phyloP scores from a whole-genome alignment of 2,329 filamentous ascomycete species.

The Capronia coronata region DNA sequence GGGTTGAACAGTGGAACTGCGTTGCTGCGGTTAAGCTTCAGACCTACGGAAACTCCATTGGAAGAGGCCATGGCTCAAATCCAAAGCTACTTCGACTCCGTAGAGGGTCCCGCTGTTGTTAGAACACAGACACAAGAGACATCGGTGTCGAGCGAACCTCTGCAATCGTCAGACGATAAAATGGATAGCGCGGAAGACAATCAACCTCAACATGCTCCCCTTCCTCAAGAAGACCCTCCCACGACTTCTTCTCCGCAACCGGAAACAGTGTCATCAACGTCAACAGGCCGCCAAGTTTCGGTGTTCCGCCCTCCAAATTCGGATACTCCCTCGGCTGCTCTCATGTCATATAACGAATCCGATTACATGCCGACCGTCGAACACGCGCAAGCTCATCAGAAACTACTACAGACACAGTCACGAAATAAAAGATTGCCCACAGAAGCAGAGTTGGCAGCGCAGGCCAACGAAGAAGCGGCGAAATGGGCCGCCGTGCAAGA shows the following conservation, averaged over 20 bases:
- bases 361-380: constrained; percentile 76
- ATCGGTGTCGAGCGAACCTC: constrained; percentile 10
- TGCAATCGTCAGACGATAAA: constrained; percentile 12
- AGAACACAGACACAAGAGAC: constrained; percentile 3
- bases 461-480: constrained; percentile 59
- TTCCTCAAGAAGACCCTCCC: constrained; percentile 9
- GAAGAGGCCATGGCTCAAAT: constrained; percentile 83
- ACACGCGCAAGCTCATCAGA: constrained; percentile 73
- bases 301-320: constrained; percentile 70
- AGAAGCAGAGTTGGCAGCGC: constrained; percentile 71
- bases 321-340: constrained; percentile 69
- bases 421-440: constrained; percentile 74
- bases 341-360: constrained; percentile 59
- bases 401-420: constrained; percentile 68
- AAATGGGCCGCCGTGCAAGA: constrained; percentile 60
- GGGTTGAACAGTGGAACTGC: constrained; percentile 81
- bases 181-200: constrained; percentile 16
- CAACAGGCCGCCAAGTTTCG: constrained; percentile 48
- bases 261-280: constrained; percentile 25
- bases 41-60: constrained; percentile 66
- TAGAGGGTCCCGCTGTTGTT: constrained; percentile 10
- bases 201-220: constrained; percentile 11
- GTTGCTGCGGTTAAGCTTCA: constrained; percentile 70
- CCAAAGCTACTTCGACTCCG: constrained; percentile 48
- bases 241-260: constrained; percentile 11